Evolutionary conservation across 441 rosid genomes (phyloP), one percentile per base, ranked within the genome.

Genomic region (Aleurites moluccanus): DNA sequence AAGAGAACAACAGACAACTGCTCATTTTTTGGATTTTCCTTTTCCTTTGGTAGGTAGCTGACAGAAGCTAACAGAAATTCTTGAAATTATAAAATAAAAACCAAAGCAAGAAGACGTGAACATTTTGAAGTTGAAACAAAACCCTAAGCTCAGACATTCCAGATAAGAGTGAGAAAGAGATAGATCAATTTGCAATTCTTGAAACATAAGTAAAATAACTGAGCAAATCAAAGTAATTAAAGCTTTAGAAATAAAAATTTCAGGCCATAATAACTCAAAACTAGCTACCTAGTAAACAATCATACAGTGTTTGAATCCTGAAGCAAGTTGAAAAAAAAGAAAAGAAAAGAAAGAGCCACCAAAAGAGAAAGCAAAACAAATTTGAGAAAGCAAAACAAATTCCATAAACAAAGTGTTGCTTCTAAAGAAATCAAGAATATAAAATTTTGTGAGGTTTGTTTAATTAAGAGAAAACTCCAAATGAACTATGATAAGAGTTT

Each of bases 391-490:
- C n/a, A n/a, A n/a, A 78, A 47, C 50, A 47, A 56, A 47, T 20
- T 25, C 33, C 38, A 28, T 8, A 14, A 25, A 44, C 16, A 23
- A 47, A 33, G 10, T 10, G 20, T 28, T 25, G 38, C 57, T 70
- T 70, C 57, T 7, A 52, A 56, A 62, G 40, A 21, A 55, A 60
- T 42, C 40, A 73, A 73, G 53, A 66, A 65, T 35, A 1, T 14
- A 35, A n/a, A 50, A 35, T 30, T 45, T 68, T 0, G 57, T 38
- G 71, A 63, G 53, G 53, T 71, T 68, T 60, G 65, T 65, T 69
- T 49, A 52, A 68, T 69, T 52, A 30, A 74, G 69, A 68, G 62
- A 72, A 61, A 70, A 70, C 66, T 73, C 47, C 50, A 67, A 75
- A 77, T 18, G 21, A 42, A 60, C 53, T 27, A 67, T 38, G 63